Evolutionary conservation across 2,329 filamentous ascomycete genomes (phyloP), one percentile per base, ranked within the genome.

Genomic region (Raffaelea albimanens): DNA sequence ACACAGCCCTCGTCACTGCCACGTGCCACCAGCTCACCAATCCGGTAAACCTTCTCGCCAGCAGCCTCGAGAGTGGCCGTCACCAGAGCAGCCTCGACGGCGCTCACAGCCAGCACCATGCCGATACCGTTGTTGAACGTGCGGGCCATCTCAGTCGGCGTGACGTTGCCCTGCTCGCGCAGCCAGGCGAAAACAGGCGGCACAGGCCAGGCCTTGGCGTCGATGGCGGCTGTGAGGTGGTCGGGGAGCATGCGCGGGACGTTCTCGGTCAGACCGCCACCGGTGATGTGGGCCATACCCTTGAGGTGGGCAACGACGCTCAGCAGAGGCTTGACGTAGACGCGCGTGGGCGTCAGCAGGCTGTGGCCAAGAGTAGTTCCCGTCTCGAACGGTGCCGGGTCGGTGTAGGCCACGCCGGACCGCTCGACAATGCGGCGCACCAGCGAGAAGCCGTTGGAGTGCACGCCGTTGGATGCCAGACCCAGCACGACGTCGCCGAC

Each of bases 401-500:
- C 81, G 13, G 76, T 72, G 69, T 90, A 96, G 40, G 69, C 69
- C 4, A 97, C 71, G 4, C 82, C 80, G 33, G 83, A 78, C 50
- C 76, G 75, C 57, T 87, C 80, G 53, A 97, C 75, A 58, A 97
- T 90, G 61, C 87, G 87, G 52, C 93, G 85, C 31, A 97, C 85
- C n/a, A 98, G 82, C 0, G 90, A 96, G 73, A 95, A 98, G 43
- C 93, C 93, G 66, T 98, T 98, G 31, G 90, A 96, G 72, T 98
- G 93, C 2, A 91, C 80, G 29, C 93, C 93, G 49, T 80, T 86
- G 21, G 89, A 96, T 11, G 78, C 83, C 11, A 98, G 74, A 20
- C 89, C 93, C 5, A 98, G 73, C 2, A 98, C 76, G 3, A 95
- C 72, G 61, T 98, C 91, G 25, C 91, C 93, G 52, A 77, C 73